Base-by-base conservation (phyloP, 2,329 filamentous ascomycete genomes). In the Pseudogymnoascus sp. region DNA sequence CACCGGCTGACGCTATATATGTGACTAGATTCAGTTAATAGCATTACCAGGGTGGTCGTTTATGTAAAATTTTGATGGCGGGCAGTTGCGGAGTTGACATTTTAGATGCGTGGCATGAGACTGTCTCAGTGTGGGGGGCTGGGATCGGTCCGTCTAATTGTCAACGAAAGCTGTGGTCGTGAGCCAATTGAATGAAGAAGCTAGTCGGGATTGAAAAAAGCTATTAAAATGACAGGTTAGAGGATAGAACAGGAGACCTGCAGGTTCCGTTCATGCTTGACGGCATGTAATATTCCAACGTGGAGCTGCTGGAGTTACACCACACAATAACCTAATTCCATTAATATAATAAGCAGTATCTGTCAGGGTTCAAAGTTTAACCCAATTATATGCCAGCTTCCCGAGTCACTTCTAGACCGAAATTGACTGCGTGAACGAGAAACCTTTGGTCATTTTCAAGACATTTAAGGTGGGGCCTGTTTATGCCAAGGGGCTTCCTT, bases 401-500 rank as follows among this genome's bases (percentile, higher is more conserved):
- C 28, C 28, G 16, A n/a, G 28, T 32, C n/a, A 18, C 47, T 4
- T 54, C 28, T 54, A 54, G 47, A 32, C 25, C 18, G 7, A 9
- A 9, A 54, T 54, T 14, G n/a, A 9, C 28, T 32, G 47, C 28
- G 28, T 12, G n/a, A 22, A 4, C 8, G 28, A 32, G 47, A 32
- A 7, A 54, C 47, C 12, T 54, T 54, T 54, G 47, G 47, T 54
- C 47, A 54, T 54, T 50, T 50, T 32, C 47, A 54, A 54, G 28
- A 54, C 47, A 32, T 54, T 54, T 54, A 22, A 32, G 6, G 28
- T 54, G 28, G 28, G 25, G 25, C 47, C 6, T 16, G 47, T 54
- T 7, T 14, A 16, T 32, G 47, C 28, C 47, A 32, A 54, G 28
- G 47, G 47, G 16, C 14, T 6, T 20, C 32, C 25, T 18, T 54